Evolutionary conservation across 345 rosid species (phyloP), one percentile per base, ranked within the genome.

Genomic region (Angophora floribunda): DNA sequence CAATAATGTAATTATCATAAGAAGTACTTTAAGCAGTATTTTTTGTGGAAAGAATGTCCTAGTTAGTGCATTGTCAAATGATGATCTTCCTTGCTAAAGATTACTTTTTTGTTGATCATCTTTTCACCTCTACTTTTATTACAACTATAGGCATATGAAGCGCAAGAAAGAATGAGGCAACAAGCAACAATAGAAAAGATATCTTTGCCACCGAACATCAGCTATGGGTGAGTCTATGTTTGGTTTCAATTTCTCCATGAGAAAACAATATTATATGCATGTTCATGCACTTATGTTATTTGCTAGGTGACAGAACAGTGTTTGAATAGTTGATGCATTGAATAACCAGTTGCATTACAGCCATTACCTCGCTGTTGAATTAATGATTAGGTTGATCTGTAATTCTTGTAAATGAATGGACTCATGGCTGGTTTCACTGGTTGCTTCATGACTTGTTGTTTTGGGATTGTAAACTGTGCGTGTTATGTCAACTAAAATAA

Each of bases 161-260:
- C 93, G 90, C 93, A 94, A 67, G 97, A 95, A 91, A 94, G 96
- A 93, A 91, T 90, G 91, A 97, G 93, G 91, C 99, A 94, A 89
- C 96, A 94, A 89, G 87, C 89, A 85, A 89, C 90, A 10, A 92
- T 97, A 86, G 97, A 95, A 86, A 94, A 95, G 78, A 91, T 93
- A 89, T 90, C 95, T 52, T 87, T 97, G 87, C 93, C 96, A 41
- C 93, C 95, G 75, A 93, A 94, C 90, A 89, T 95, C 88, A 94
- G 97, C 90, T 91, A 95, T 91, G 94, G 90, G 99, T 97, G 91
- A 92, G 96, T 82, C 51, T 49, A 44, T 52, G 51, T 84, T 12
- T 53, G 16, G 10, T 49, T 55, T 47, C 63, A 85, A 30, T 30
- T 41, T 55, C 14, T 52, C 19, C 63, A 36, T 52, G 65, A 59